Percentiles rank a stretch among this genome's conserved stretches.
Conservation (phyloP, 106 monocot species). For the Dendrobium officinale region DNA sequence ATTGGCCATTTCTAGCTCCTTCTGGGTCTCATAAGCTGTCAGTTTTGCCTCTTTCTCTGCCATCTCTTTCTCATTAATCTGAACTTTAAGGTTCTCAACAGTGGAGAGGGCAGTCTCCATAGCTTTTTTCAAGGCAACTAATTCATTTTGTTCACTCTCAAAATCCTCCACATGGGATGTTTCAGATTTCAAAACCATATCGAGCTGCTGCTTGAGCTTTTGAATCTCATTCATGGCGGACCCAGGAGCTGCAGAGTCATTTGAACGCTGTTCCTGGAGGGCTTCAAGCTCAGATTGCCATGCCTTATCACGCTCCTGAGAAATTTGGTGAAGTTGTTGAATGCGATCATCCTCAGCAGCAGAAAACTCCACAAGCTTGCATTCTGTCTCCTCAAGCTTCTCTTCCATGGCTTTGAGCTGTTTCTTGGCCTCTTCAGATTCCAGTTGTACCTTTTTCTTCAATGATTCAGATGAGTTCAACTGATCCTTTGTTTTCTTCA, state of each 20-base stretch:
- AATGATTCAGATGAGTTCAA: slow-evolving; percentile 45
- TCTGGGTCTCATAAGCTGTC: slow-evolving; percentile 34
- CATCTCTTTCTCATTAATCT: slow-evolving; percentile 33
- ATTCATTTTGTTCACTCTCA: slow-evolving; percentile 22
- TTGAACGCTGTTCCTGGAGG: slow-evolving; percentile 51
- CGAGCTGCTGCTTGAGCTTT: slow-evolving; percentile 54
- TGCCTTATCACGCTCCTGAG: slow-evolving; percentile 53
- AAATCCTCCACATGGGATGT: slow-evolving; percentile 20
- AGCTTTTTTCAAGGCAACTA: slow-evolving; percentile 28
- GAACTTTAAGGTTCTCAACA: slow-evolving; percentile 40
- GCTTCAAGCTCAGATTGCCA: slow-evolving; percentile 87
- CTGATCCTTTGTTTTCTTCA: slow-evolving; percentile 78
- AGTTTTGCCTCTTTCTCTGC: slow-evolving; percentile 37
- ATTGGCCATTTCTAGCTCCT: slow-evolving; percentile 60
- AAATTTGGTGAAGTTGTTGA: slow-evolving; percentile 56
- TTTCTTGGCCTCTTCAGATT: slow-evolving; percentile 60
- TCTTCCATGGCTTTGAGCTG: slow-evolving; percentile 27
- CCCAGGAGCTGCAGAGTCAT: slow-evolving; percentile 42
- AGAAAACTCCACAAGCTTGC: slow-evolving; percentile 56
- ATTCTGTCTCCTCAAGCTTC: slow-evolving; percentile 47
- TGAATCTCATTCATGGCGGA: slow-evolving; percentile 70
- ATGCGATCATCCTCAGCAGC: slow-evolving; percentile 47
- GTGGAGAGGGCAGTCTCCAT: slow-evolving; percentile 29
- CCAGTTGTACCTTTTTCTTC: slow-evolving; percentile 47
- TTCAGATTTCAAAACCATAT: slow-evolving; percentile 31